Evolutionary conservation across 73 alveolate genomes (phyloP).

Genomic region (Paramecium biaurelia): DNA sequence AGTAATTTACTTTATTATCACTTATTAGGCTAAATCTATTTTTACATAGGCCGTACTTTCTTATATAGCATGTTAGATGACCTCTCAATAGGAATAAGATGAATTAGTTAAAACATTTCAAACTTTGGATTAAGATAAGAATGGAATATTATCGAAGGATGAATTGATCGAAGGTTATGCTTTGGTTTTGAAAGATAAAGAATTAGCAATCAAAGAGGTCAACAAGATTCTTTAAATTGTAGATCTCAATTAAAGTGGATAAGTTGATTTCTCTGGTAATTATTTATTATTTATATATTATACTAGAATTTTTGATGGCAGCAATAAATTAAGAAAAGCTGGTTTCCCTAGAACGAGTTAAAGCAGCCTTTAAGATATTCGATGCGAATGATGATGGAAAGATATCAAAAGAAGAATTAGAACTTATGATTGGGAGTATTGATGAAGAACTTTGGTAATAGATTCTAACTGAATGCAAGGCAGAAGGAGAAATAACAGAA

Average conservation of each 20-base stretch:
- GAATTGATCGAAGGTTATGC: slow-evolving; percentile 82
- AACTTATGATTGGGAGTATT: slow-evolving; percentile 20
- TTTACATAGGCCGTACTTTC: slow-evolving; percentile 63
- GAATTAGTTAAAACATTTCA: slow-evolving; percentile 65
- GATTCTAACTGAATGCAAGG: slow-evolving; percentile 38
- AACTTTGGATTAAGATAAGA: slow-evolving; percentile 77
- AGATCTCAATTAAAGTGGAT: slow-evolving; percentile 50
- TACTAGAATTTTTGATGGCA: slow-evolving; percentile 49
- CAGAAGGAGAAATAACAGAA: slow-evolving; percentile 50
- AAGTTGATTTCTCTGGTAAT: slow-evolving; percentile 45
- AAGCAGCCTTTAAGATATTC: slow-evolving; percentile 46
- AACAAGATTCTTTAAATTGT: slow-evolving; percentile 19
- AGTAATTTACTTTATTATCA: not conserved
- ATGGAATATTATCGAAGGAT: slow-evolving; percentile 79
- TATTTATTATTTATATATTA: not conserved
- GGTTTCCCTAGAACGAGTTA: not conserved
- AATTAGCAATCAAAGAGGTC: not conserved
- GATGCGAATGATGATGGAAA: slow-evolving; percentile 57
- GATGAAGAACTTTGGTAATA: slow-evolving; percentile 56
- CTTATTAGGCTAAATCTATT: slow-evolving; percentile 54
- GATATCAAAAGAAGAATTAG: slow-evolving; percentile 23
- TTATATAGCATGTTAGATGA: slow-evolving; percentile 61
- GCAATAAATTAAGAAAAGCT: slow-evolving; percentile 33
- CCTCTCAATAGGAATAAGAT: slow-evolving; percentile 65
- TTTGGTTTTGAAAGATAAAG: not conserved